A percentile compares a stretch with the other conserved stretches of the same genome.
Conservation (phyloP, 176 grass and related monocot genomes). For the Canna indica region DNA sequence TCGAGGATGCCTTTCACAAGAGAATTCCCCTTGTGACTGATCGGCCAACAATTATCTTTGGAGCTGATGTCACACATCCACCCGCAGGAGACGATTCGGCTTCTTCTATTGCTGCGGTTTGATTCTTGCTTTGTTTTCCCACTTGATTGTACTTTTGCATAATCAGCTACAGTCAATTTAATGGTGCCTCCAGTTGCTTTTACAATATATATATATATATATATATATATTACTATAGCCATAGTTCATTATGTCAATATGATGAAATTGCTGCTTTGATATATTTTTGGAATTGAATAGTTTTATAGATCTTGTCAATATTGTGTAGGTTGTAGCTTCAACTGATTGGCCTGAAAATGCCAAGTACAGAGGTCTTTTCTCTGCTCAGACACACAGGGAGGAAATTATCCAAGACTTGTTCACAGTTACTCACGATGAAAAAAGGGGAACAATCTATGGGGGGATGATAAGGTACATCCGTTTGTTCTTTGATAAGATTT, state of each 20-base stretch:
- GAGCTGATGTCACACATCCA: slow-evolving; percentile 18
- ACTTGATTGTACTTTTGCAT: neutral
- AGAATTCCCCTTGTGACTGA: slow-evolving; percentile 15
- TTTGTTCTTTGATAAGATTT: neutral
- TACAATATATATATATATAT: too few species aligned
- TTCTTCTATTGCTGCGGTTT: slow-evolving; percentile 47
- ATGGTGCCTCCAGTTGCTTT: neutral
- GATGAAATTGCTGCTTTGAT: too few species aligned
- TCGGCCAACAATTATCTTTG: slow-evolving; percentile 18
- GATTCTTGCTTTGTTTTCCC: neutral
- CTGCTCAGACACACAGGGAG: slow-evolving; percentile 45
- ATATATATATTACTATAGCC: too few species aligned
- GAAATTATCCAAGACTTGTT: slow-evolving; percentile 71
- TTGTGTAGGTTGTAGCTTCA: slow-evolving; percentile 57
- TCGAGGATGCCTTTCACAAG: slow-evolving; percentile 7
- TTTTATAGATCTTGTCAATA: neutral
- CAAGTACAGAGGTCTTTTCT: slow-evolving; percentile 53
- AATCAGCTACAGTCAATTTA: neutral
- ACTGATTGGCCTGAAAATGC: slow-evolving; percentile 62
- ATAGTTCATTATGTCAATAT: too few species aligned
- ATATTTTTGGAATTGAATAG: too few species aligned
- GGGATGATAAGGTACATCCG: slow-evolving; percentile 57
- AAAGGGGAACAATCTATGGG: slow-evolving; percentile 15
- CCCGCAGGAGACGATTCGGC: slow-evolving; percentile 3
- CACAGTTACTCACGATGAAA: slow-evolving; percentile 18